Conservation (phyloP, 257 asterid genomes). For the Coffea canephora region DNA sequence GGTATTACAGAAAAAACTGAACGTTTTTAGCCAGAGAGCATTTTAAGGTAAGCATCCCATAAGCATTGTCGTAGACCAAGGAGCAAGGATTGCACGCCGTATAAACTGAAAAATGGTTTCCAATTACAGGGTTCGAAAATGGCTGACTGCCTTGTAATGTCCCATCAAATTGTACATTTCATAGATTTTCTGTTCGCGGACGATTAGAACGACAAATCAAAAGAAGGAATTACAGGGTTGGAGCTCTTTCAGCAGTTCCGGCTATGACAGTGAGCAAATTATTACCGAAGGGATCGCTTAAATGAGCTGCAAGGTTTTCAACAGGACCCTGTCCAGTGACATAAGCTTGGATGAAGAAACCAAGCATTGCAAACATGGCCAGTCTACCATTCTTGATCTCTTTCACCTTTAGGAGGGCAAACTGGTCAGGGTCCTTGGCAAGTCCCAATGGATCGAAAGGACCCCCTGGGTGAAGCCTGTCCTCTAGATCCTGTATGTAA, state of each 20-base stretch:
- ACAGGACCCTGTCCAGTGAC: conserved; percentile 94
- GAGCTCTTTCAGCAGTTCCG: conserved; percentile 75
- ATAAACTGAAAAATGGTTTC: neutral
- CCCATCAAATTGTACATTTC: neutral
- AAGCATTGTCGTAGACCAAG: neutral
- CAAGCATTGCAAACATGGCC: conserved; percentile 95
- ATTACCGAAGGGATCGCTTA: conserved; percentile 97
- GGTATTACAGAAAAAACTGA: no score
- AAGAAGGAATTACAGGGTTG: conserved; percentile 50
- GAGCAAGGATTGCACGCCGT: neutral
- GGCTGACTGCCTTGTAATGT: neutral
- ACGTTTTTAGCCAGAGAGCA: neutral
- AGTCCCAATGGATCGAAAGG: conserved; percentile 93
- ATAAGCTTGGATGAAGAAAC: conserved; percentile 91
- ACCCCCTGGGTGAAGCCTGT: conserved; percentile 98
- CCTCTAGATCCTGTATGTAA: conserved; percentile 63
- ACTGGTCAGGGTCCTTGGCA: conserved; percentile 92
- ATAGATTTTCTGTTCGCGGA: neutral
- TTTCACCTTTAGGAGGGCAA: conserved; percentile 88
- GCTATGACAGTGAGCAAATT: conserved; percentile 88
- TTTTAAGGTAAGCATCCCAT: no score
- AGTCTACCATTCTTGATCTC: conserved; percentile 93
- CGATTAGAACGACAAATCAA: neutral
- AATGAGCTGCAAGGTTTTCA: conserved; percentile 85
- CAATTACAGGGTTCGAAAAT: neutral